A percentile compares a stretch with the other conserved stretches of the same genome.
These are phyloP conservation scores for Leccinum ochraceum DNA, from an alignment of 768 basidiomycete species.

Conservation along the genomic window DNA sequence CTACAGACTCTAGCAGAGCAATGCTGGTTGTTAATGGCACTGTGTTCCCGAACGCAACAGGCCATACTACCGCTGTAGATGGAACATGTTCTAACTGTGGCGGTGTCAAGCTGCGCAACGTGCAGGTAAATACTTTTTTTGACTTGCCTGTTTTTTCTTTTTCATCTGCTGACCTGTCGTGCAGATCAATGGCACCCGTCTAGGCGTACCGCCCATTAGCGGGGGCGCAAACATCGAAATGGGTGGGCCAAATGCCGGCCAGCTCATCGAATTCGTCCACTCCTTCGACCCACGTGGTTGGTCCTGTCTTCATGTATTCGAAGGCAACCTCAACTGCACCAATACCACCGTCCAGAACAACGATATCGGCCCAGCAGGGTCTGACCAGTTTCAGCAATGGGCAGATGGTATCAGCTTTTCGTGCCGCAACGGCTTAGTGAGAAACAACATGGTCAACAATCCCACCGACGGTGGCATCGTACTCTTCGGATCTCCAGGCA, in stretches of 20 bases:
- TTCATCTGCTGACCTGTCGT: conserved; percentile 1
- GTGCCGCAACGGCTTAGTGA: conserved; percentile 60
- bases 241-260: conserved; percentile 71
- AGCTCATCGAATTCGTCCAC: conserved; percentile 75
- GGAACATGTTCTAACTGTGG: conserved; percentile 61
- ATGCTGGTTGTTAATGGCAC: conserved; percentile 69
- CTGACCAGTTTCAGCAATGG: conserved; percentile 68
- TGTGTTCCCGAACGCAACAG: conserved; percentile 51
- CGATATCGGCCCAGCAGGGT: conserved; percentile 79
- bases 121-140: conserved; percentile 51
- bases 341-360: conserved; percentile 74
- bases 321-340: conserved; percentile 65
- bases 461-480: conserved; percentile 83
- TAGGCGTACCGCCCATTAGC: conserved; percentile 46
- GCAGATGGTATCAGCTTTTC: conserved; percentile 80
- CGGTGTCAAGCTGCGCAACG: conserved; percentile 64
- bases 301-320: conserved; percentile 78
- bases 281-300: conserved; percentile 79
- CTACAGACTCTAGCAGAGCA: conserved; percentile 65
- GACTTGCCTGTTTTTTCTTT: not conserved
- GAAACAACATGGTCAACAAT: conserved; percentile 68
- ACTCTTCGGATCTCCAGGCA: conserved; percentile 74
- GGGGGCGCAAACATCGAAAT: conserved; percentile 86
- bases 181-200: conserved; percentile 75
- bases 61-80: conserved; percentile 73